Evolutionary conservation across 495 filamentous ascomycete species (phyloP), one percentile per base, ranked within the genome.

Genomic region (Talaromyces proteolyticus): DNA sequence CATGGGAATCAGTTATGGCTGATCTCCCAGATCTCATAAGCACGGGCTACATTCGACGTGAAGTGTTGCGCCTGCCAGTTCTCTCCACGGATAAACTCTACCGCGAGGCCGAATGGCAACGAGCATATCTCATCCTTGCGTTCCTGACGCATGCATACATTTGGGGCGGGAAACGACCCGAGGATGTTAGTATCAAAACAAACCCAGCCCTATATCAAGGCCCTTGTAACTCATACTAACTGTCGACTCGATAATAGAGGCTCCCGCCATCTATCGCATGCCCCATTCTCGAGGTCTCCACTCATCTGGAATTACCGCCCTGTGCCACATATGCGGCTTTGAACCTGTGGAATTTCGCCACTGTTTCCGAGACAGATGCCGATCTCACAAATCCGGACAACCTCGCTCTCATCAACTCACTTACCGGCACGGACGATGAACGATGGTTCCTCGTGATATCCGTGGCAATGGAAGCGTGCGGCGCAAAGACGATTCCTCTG

Each of bases 361-460:
- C 87, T 8, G 68, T 89, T 24, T 84, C 89, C 52, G 61, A 73
- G 42, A 78, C 82, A 49, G 47, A 48, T 41, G 21, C 37, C 12
- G 45, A 47, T 10, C 45, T 47, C 34, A 47, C 45, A 17, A 47
- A 47, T 26, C 79, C 94, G 17, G 84, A 94, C 51, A 94, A 95
- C 53, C 73, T 98, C 39, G 81, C 84, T 16, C 86, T 87, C 1
- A 72, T 93, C 49, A 74, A 78, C 41, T 95, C 93, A 6, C 94
- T 96, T 61, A 97, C 94, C 12, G 93, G 88, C 18, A 88, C 89
- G 10, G 76, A 91, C 36, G 93, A 98, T 57, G 93, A 98, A 64
- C 92, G 92, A 47, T 97, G 93, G 93, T 98, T 98, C 64, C 95
- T 95, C 61, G 77, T 96, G 11, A 80, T 97, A 39, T 95, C 91